Evolutionary conservation across 495 filamentous ascomycete species (phyloP), one percentile per base, ranked within the genome.

Genomic region (Penicillium tannophilum): DNA sequence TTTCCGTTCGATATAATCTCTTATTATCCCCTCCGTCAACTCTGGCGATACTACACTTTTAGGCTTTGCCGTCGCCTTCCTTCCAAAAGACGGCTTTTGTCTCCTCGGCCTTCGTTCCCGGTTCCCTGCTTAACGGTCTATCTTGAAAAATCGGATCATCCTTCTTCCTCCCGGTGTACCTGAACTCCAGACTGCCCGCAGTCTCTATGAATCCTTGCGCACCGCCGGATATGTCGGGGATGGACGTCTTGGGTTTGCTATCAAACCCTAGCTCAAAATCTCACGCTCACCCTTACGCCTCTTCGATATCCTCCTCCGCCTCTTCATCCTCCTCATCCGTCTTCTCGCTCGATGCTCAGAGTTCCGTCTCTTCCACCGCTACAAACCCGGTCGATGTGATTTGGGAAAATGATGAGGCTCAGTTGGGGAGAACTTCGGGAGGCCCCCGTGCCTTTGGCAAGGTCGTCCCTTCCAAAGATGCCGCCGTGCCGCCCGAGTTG

Each of bases 281-380:
- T 54, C 67, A 75, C 67, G 70, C 75, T 65, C 73, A 79, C 64
- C 86, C 86, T 59, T 92, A 91, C 69, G 82, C 80, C 65, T 81
- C 82, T 47, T 85, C 84, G n/a, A 73, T 88, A 75, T 83, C 86
- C 69, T 87, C 88, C 49, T 87, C 85, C 67, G 89, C 89, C 33
- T 87, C 89, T 23, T 91, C 90, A 30, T 84, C 84, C 44, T 82
- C 87, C 54, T 92, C 91, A 6, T 92, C 91, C 14, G 82, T 92
- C 63, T 94, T 91, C 79, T 95, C 92, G 52, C 81, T 90, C 68
- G 82, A 84, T 79, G 44, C 84, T 9, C 84, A 78, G 60, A 81
- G 78, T 62, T 81, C 78, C 63, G 79, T 84, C 62, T 76, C 79
- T 0, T 82, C 79, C 26, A 71, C 72, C 11, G 71, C 78, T 17